Conservation (phyloP, 1,284 basidiomycete species). For the Boletellus sp. region DNA sequence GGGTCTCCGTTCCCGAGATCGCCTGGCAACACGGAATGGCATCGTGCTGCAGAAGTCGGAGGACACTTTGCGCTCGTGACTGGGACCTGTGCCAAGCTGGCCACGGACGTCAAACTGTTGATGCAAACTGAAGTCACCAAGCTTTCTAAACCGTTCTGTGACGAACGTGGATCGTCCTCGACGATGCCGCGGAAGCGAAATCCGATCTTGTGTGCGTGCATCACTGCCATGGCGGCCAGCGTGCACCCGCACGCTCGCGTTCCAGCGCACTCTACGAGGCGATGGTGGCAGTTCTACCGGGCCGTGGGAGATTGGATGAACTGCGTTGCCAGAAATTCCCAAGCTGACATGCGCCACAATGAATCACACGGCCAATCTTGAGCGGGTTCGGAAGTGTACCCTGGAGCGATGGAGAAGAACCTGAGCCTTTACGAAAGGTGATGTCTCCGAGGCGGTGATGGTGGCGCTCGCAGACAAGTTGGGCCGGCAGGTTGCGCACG, state of each 20-base stretch:
- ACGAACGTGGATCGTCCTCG: slow-evolving; percentile 42
- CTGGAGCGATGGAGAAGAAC: slow-evolving; percentile 39
- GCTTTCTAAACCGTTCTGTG: slow-evolving; percentile 40
- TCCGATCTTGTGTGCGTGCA: slow-evolving; percentile 41
- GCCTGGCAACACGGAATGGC: slow-evolving; percentile 46
- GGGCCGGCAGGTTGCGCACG: slow-evolving; percentile 42
- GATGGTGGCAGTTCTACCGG: slow-evolving; percentile 46
- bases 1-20: slow-evolving; percentile 37
- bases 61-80: slow-evolving; percentile 40
- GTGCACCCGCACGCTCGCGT: slow-evolving; percentile 39
- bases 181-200: slow-evolving; percentile 49
- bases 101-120: slow-evolving; percentile 41
- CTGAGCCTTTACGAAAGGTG: slow-evolving; percentile 36
- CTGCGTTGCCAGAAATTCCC: slow-evolving; percentile 41
- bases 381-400: slow-evolving; percentile 38
- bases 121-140: slow-evolving; percentile 46
- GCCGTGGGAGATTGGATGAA: slow-evolving; percentile 48
- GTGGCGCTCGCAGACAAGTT: slow-evolving; percentile 40
- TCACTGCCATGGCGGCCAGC: slow-evolving; percentile 39
- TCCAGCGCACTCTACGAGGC: slow-evolving; percentile 39
- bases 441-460: slow-evolving; percentile 44
- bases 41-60: slow-evolving; percentile 41
- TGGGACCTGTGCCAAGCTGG: slow-evolving; percentile 43
- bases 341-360: slow-evolving; percentile 40
- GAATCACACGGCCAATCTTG: slow-evolving; percentile 35